Evolutionary conservation across 208 protist genomes (phyloP).

Genomic region (Trypanosoma platydactyli): DNA sequence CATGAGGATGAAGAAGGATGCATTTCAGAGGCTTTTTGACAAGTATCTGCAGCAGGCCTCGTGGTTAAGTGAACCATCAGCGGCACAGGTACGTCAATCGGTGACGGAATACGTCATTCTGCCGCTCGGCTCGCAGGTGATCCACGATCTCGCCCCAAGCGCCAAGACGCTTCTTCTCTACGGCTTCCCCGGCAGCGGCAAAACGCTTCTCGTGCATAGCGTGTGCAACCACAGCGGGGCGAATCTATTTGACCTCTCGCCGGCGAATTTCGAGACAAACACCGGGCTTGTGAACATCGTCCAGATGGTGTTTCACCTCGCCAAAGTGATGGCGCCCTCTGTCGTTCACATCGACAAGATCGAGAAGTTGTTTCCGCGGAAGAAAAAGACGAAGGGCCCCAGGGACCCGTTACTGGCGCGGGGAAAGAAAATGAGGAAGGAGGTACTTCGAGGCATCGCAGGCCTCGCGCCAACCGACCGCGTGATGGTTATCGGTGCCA

Average conservation of each 20-base stretch:
- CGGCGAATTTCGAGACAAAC: slow-evolving; percentile 69
- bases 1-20: slow-evolving; percentile 78
- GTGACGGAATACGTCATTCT: slow-evolving; percentile 85
- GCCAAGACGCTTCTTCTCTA: slow-evolving; percentile 79
- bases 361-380: slow-evolving; percentile 84
- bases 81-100: slow-evolving; percentile 74
- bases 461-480: slow-evolving; percentile 85
- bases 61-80: slow-evolving; percentile 75
- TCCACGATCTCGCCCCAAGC: slow-evolving; percentile 85
- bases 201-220: slow-evolving; percentile 87
- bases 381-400: slow-evolving; percentile 64
- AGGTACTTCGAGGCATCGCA: slow-evolving; percentile 75
- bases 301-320: slow-evolving; percentile 90
- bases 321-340: slow-evolving; percentile 84
- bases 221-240: slow-evolving; percentile 87
- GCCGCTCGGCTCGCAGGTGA: slow-evolving; percentile 87
- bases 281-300: slow-evolving; percentile 81
- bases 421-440: slow-evolving; percentile 92
- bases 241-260: slow-evolving; percentile 93
- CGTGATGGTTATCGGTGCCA: slow-evolving; percentile 87
- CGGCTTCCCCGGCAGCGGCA: slow-evolving; percentile 85
- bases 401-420: slow-evolving; percentile 58
- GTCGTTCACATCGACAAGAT: slow-evolving; percentile 94
- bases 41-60: slow-evolving; percentile 57
- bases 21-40: slow-evolving; percentile 71